These are phyloP conservation scores for Nannochloris sp. DNA, from an alignment of 139 green algal genomes.

Conservation along the genomic window DNA sequence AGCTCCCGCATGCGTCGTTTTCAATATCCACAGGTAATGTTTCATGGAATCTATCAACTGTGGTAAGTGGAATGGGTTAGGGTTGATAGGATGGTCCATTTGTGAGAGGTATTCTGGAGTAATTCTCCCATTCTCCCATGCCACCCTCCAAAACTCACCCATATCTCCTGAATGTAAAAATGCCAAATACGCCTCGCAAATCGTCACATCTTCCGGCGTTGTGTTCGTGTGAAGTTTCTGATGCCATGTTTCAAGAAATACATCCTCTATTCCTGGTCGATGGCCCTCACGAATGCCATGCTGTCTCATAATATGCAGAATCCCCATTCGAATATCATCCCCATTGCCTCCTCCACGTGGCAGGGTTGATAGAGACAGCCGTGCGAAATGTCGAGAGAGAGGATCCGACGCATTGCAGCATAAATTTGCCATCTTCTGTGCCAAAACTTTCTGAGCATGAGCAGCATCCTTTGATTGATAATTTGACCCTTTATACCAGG, in stretches of 20 bases:
- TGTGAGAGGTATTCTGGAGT: constrained; percentile 53
- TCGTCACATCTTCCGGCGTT: constrained; percentile 93
- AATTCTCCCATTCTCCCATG: constrained; percentile 66
- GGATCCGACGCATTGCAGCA: constrained; percentile 31
- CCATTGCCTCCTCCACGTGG: constrained; percentile 78
- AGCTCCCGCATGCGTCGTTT: constrained; percentile 64
- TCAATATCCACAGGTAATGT: constrained; percentile 85
- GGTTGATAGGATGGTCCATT: constrained; percentile 59
- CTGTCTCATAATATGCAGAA: constrained; percentile 87
- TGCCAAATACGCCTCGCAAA: constrained; percentile 93
- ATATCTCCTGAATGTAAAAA: constrained; percentile 54
- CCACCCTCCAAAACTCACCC: constrained; percentile 55
- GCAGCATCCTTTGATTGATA: constrained; percentile 88
- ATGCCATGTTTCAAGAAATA: constrained; percentile 90
- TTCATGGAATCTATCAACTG: constrained; percentile 75
- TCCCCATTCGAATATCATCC: constrained; percentile 35
- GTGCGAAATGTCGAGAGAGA: constrained; percentile 46
- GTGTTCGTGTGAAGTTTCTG: constrained; percentile 99
- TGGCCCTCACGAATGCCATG: constrained; percentile 82
- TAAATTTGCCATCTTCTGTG: constrained; percentile 57
- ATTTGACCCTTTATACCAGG: constrained; percentile 57
- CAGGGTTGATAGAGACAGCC: constrained; percentile 58
- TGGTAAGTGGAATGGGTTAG: constrained; percentile 69
- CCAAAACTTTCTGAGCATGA: constrained; percentile 68
- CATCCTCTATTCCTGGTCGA: constrained; percentile 72